These are phyloP conservation scores for Tephrocybe sp. DNA, from an alignment of 768 basidiomycete genomes.

Conservation along the genomic window DNA sequence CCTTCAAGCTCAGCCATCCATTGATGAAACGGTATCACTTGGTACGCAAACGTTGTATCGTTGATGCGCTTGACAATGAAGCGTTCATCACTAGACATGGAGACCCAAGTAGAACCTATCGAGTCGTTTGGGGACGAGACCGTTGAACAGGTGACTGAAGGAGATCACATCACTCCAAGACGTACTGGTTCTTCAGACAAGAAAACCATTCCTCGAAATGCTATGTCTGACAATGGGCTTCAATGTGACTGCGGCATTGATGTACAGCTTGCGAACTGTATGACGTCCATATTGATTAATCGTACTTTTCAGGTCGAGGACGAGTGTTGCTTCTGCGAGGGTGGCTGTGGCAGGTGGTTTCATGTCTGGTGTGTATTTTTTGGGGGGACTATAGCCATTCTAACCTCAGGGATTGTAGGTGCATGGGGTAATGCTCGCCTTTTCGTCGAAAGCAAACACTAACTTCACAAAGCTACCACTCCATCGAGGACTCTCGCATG, in stretches of 20 bases:
- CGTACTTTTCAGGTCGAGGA: constrained; percentile 50
- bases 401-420: constrained; percentile 37
- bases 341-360: constrained; percentile 71
- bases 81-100: constrained; percentile 32
- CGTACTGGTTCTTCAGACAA: constrained; percentile 1
- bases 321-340: constrained; percentile 62
- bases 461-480: constrained; percentile 54
- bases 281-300: not conserved
- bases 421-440: constrained; percentile 48
- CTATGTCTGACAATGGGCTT: constrained; percentile 36
- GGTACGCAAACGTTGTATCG: constrained; percentile 28
- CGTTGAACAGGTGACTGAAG: constrained; percentile 8
- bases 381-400: not conserved
- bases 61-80: not conserved
- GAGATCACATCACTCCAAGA: constrained; percentile 17
- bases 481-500: constrained; percentile 53
- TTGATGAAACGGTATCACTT: constrained; percentile 47
- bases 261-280: constrained; percentile 34
- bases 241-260: constrained; percentile 71
- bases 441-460: not conserved
- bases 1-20: constrained; percentile 21
- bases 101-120: constrained; percentile 43
- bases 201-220: constrained; percentile 12
- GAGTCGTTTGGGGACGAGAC: constrained; percentile 31
- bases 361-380: constrained; percentile 65